Evolutionary conservation across 139 green algal genomes (phyloP).

Genomic region (Mesotaenium endlicherianum): DNA sequence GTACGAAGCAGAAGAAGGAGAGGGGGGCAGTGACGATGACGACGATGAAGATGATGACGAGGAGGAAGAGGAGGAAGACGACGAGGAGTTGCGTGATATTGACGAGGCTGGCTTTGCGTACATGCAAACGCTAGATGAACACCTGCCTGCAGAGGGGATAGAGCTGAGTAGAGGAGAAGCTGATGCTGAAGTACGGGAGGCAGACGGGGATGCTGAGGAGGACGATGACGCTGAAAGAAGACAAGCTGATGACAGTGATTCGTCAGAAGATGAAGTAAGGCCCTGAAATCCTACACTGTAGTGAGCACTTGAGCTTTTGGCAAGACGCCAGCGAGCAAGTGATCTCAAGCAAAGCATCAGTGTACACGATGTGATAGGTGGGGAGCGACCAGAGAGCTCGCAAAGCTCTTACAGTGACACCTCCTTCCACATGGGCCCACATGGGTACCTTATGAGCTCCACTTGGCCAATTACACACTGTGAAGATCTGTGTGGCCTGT

Average conservation of each 20-base stretch:
- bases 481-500: constrained; percentile 7
- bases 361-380: not conserved
- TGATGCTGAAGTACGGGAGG: constrained; percentile 2
- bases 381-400: not conserved
- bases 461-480: not conserved
- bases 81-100: too few relatives aligned
- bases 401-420: not conserved
- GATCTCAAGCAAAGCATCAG: not conserved
- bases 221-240: not conserved
- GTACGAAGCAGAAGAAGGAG: constrained; percentile 4
- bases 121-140: too few relatives aligned
- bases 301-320: not conserved
- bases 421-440: not conserved
- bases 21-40: constrained; percentile 6
- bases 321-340: not conserved
- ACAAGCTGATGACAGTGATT: constrained; percentile 76
- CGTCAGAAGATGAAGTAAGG: constrained; percentile 84
- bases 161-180: not conserved
- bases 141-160: too few relatives aligned
- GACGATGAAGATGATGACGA: constrained; percentile 51
- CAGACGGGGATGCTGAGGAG: not conserved
- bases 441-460: not conserved
- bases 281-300: constrained; percentile 22
- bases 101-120: too few relatives aligned
- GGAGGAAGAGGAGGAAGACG: constrained; percentile 57